phyloP scores from a whole-genome alignment of 2,329 filamentous ascomycete genomes.

The Lasiodiplodia theobromae region DNA sequence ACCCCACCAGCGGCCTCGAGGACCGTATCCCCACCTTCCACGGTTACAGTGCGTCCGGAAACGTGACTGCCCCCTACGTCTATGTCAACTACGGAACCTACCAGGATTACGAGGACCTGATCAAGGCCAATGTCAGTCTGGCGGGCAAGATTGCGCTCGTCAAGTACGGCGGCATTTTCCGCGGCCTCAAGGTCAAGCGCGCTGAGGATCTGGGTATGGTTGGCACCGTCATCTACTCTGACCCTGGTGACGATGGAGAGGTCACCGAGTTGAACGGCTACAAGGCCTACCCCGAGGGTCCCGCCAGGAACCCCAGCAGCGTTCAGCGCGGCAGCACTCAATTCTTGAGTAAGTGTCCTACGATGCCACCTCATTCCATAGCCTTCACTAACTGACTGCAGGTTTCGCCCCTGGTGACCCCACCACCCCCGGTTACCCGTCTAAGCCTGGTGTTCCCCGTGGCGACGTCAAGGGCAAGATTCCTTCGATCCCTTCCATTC shows the following conservation, averaged over 20 bases:
- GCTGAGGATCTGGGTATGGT: conserved; percentile 91
- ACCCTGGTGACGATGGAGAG: conserved; percentile 87
- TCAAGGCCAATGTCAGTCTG: conserved; percentile 75
- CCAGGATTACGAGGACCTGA: conserved; percentile 81
- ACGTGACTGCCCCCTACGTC: conserved; percentile 86
- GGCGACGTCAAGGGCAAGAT: conserved; percentile 73
- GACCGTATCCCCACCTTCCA: conserved; percentile 89
- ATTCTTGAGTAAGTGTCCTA: conserved; percentile 52
- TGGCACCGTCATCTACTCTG: conserved; percentile 83
- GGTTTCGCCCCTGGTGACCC: conserved; percentile 73
- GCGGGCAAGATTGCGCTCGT: conserved; percentile 86
- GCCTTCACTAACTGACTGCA: conserved; percentile 36
- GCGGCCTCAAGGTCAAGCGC: conserved; percentile 90
- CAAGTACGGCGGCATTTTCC: conserved; percentile 86
- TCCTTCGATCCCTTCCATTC: conserved; percentile 87
- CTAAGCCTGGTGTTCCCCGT: conserved; percentile 85
- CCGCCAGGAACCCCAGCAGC: conserved; percentile 84
- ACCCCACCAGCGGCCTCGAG: conserved; percentile 75
- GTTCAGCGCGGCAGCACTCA: conserved; percentile 89
- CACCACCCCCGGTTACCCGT: conserved; percentile 92
- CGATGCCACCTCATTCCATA: background rate
- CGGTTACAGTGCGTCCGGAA: conserved; percentile 90
- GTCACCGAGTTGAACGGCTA: conserved; percentile 83
- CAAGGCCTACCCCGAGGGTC: conserved; percentile 81
- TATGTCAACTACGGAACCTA: conserved; percentile 93